A percentile compares a stretch with the other conserved stretches of the same genome.
phyloP scores from a whole-genome alignment of 1,139 yeast genomes.

The Spathaspora sp. region DNA sequence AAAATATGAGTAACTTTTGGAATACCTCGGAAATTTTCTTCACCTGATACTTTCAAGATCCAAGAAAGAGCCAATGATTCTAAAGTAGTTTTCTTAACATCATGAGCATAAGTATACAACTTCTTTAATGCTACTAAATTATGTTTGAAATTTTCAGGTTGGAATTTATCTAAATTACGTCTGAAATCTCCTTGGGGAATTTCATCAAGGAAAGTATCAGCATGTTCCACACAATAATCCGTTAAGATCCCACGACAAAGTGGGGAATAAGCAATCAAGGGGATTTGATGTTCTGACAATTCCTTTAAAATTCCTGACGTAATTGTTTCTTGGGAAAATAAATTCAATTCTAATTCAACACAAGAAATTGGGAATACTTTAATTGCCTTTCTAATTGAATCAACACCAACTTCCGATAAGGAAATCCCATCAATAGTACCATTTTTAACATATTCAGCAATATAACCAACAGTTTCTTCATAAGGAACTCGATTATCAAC shows the following conservation, averaged over 20 bases:
- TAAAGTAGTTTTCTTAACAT: slow-evolving; percentile 40
- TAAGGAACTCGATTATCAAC: slow-evolving; percentile 52
- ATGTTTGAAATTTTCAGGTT: slow-evolving; percentile 51
- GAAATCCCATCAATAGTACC: slow-evolving; percentile 68
- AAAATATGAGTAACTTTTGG: slow-evolving; percentile 54
- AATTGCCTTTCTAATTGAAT: slow-evolving; percentile 55
- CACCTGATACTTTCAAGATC: slow-evolving; percentile 45
- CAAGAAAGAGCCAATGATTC: slow-evolving; percentile 77
- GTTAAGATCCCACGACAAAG: slow-evolving; percentile 77
- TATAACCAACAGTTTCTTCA: slow-evolving; percentile 49
- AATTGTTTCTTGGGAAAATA: slow-evolving; percentile 61
- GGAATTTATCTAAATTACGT: slow-evolving; percentile 53
- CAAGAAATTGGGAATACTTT: slow-evolving; percentile 53
- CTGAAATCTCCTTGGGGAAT: slow-evolving; percentile 59
- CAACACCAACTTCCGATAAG: slow-evolving; percentile 67
- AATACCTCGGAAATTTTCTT: slow-evolving; percentile 28
- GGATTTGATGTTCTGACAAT: slow-evolving; percentile 46
- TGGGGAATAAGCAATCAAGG: slow-evolving; percentile 79
- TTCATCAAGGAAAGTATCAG: slow-evolving; percentile 30
- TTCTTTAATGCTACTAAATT: slow-evolving; percentile 49
- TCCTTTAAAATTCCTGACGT: slow-evolving; percentile 64
- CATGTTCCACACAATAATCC: slow-evolving; percentile 48
- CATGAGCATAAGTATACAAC: slow-evolving; percentile 50
- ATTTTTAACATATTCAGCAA: slow-evolving; percentile 50
- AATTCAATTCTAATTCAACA: slow-evolving; percentile 75